These are phyloP conservation scores for Cyclostephanos invisitatus DNA, from an alignment of 108 stramenopile genomes.

Conservation along the genomic window DNA sequence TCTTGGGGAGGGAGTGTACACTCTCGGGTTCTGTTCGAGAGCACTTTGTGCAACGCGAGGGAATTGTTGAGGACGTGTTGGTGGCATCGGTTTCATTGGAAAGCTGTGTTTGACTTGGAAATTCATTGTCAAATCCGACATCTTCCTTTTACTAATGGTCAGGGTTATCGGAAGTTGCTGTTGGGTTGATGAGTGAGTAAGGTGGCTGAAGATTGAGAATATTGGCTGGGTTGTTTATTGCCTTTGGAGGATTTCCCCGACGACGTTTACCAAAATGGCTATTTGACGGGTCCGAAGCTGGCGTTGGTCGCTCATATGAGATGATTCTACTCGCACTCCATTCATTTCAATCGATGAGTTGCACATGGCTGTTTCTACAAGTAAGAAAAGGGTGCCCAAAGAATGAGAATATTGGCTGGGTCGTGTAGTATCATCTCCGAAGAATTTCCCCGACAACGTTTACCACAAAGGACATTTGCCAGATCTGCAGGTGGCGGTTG, in stretches of 20 bases:
- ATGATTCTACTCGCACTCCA: neutral
- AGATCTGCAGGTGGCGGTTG: too few species aligned
- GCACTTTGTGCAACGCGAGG: neutral
- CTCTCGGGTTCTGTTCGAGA: neutral
- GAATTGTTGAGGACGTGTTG: conserved; percentile 2
- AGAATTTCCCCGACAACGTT: too few species aligned
- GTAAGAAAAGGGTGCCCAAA: neutral
- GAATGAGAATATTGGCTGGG: neutral
- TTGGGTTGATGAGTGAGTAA: neutral
- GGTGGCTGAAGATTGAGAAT: conserved; percentile 5
- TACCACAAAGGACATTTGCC: too few species aligned
- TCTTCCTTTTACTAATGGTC: neutral
- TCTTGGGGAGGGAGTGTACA: neutral
- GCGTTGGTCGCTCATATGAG: neutral
- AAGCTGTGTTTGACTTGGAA: neutral
- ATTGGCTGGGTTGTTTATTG: conserved; percentile 18
- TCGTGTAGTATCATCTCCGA: neutral
- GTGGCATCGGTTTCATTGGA: neutral
- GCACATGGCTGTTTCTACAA: neutral
- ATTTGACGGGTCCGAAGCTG: conserved; percentile 14
- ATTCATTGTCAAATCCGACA: neutral
- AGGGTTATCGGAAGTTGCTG: neutral
- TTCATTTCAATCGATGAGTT: neutral
- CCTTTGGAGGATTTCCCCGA: neutral
- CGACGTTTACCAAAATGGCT: neutral